Percentiles rank a stretch among this genome's conserved stretches.
Conservation (phyloP, 306 rosid genomes). For the Carpinus fangiana region DNA sequence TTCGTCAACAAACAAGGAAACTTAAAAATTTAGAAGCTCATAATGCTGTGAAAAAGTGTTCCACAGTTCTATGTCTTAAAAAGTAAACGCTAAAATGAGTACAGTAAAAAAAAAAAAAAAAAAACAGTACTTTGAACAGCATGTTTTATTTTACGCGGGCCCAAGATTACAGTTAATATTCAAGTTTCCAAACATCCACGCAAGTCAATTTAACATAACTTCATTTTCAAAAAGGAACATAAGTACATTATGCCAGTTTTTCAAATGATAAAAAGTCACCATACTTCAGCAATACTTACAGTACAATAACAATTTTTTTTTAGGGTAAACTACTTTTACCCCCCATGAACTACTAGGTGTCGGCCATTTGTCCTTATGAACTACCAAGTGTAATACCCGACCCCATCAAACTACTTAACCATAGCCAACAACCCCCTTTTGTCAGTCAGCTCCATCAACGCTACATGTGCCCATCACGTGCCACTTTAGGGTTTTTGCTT, state of each 20-base stretch:
- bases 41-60: background rate
- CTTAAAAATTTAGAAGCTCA: background rate
- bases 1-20: constrained; percentile 10
- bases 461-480: too few species aligned
- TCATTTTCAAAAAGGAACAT: background rate
- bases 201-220: background rate
- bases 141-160: background rate
- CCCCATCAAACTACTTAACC: too few species aligned
- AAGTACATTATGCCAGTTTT: background rate
- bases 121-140: background rate
- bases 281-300: background rate
- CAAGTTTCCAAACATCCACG: background rate
- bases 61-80: background rate
- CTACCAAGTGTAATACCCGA: too few species aligned
- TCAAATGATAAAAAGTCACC: background rate
- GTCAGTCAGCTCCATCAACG: too few species aligned
- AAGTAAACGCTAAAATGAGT: background rate
- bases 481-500: too few species aligned
- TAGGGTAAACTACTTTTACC: too few species aligned
- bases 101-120: background rate
- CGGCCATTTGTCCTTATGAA: too few species aligned
- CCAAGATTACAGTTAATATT: background rate
- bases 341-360: too few species aligned
- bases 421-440: too few species aligned
- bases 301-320: background rate